Evolutionary conservation across 2,329 filamentous ascomycete species (phyloP).

Genomic region (Clonostachys solani): DNA sequence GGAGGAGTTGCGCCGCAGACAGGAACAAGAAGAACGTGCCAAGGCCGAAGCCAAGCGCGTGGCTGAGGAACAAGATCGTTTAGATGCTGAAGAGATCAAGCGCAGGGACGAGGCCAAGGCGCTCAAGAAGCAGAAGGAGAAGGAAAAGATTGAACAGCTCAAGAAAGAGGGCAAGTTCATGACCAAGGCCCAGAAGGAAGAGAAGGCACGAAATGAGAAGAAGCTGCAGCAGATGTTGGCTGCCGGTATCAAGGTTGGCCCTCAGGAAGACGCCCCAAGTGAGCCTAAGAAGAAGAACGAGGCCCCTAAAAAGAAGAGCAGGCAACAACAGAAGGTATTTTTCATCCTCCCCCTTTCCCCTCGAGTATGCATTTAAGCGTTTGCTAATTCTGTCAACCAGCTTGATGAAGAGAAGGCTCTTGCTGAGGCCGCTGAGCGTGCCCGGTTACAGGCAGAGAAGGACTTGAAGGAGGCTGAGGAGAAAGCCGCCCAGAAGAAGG

Average conservation of each 20-base stretch:
- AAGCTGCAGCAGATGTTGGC: slow-evolving; percentile 84
- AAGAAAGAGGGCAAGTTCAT: slow-evolving; percentile 86
- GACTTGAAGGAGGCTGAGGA: slow-evolving; percentile 58
- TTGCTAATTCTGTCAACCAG: slow-evolving; percentile 24
- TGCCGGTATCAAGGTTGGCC: slow-evolving; percentile 69
- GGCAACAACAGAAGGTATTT: slow-evolving; percentile 50
- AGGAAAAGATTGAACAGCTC: slow-evolving; percentile 79
- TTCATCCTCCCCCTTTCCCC: background rate
- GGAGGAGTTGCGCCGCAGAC: slow-evolving; percentile 63
- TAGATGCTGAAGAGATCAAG: slow-evolving; percentile 63
- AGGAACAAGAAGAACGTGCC: slow-evolving; percentile 62
- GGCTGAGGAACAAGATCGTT: slow-evolving; percentile 61
- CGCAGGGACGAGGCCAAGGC: slow-evolving; percentile 69
- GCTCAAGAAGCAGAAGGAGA: slow-evolving; percentile 80
- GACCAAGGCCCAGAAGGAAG: slow-evolving; percentile 81
- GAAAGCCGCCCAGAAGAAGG: slow-evolving; percentile 53
- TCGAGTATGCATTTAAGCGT: background rate
- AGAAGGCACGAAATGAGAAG: slow-evolving; percentile 72
- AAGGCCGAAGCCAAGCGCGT: slow-evolving; percentile 61
- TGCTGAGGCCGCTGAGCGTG: slow-evolving; percentile 73
- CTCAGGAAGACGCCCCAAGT: slow-evolving; percentile 43
- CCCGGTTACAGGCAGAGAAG: slow-evolving; percentile 63
- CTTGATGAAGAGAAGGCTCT: slow-evolving; percentile 75
- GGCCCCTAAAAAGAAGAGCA: slow-evolving; percentile 71
- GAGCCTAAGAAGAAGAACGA: slow-evolving; percentile 73